Base-by-base conservation (phyloP, 1,284 basidiomycete genomes). In the Ganoderma sinense region DNA sequence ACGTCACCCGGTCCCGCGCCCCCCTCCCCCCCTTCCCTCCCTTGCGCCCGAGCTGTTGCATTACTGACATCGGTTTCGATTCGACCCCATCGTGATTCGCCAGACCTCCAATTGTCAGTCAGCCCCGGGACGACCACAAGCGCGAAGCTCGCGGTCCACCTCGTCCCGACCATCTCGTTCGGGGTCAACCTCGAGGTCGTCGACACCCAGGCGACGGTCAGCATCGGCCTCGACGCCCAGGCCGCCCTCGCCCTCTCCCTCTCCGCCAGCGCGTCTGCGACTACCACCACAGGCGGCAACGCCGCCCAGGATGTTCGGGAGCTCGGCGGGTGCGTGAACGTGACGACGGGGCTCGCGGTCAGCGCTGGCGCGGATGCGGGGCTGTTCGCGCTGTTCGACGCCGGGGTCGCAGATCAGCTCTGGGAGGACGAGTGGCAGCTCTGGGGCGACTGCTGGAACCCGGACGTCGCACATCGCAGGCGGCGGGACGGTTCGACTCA, bases 201-300 rank as follows among this genome's bases (percentile, higher is more conserved):
- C 3, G 53, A 56, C 53, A 80, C 78, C 0, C 63, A 80, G 4
- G 81, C 84, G 16, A 74, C 75, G 1, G 74, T 86, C 16, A 85
- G 83, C 77, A 71, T 87, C 33, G 77, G 81, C 20, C 76, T 87
- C 43, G 86, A 87, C 69, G 79, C 82, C 5, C 80, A 78, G 51
- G 84, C 84, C 0, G 76, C 76, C 14, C 76, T 86, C 71, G 73
- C 69, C 14, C 74, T 79, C 33, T 65, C 69, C 11, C 64, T 75
- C 2, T 68, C 39, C 7, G n/a, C 45, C 70, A 51, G 23, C 48
- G 67, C 11, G 70, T 71, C 7, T 70, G 74, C 13, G 53, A 70
- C 16, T n/a, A 14, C 29, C 5, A 70, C 14, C 14, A 2, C 53
- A 33, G 31, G 31, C 53, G 40, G 16, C 40, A 40, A 26, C 33